Conservation (phyloP, 495 filamentous ascomycete species). For the Lasiosphaeria hispida region DNA sequence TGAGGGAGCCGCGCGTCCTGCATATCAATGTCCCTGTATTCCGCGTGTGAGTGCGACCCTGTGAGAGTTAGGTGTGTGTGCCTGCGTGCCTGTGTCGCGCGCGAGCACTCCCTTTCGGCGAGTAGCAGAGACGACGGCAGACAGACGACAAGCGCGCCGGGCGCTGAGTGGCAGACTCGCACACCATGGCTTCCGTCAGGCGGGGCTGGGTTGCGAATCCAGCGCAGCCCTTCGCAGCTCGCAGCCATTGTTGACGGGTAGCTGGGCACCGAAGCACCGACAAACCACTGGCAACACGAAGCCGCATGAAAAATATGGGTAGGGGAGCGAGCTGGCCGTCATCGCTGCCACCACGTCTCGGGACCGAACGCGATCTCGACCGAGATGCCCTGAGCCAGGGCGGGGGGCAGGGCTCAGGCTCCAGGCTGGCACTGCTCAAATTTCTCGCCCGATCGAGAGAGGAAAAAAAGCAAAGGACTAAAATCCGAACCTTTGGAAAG, state of each 20-base stretch:
- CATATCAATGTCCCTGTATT: constrained; percentile 11
- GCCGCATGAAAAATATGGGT: too few species aligned
- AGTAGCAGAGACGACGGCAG: background rate
- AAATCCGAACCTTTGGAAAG: constrained; percentile 4
- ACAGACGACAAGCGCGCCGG: background rate
- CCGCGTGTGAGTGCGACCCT: background rate
- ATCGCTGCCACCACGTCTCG: background rate
- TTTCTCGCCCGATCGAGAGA: too few species aligned
- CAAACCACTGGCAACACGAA: background rate
- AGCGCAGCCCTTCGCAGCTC: too few species aligned
- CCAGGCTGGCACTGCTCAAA: too few species aligned
- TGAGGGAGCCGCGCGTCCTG: constrained; percentile 23
- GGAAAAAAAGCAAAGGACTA: background rate
- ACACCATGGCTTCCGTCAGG: too few species aligned
- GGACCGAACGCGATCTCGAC: constrained; percentile 7
- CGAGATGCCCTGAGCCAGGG: background rate
- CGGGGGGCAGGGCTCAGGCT: background rate
- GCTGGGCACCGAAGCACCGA: background rate
- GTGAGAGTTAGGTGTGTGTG: background rate
- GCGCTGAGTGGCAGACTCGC: constrained; percentile 1
- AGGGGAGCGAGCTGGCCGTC: too few species aligned
- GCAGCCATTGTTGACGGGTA: background rate
- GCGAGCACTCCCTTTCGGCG: too few species aligned
- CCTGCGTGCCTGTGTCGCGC: background rate
- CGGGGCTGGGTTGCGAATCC: too few species aligned